These are phyloP conservation scores for Choiromyces venosus DNA, from an alignment of 495 filamentous ascomycete species.

Conservation along the genomic window DNA sequence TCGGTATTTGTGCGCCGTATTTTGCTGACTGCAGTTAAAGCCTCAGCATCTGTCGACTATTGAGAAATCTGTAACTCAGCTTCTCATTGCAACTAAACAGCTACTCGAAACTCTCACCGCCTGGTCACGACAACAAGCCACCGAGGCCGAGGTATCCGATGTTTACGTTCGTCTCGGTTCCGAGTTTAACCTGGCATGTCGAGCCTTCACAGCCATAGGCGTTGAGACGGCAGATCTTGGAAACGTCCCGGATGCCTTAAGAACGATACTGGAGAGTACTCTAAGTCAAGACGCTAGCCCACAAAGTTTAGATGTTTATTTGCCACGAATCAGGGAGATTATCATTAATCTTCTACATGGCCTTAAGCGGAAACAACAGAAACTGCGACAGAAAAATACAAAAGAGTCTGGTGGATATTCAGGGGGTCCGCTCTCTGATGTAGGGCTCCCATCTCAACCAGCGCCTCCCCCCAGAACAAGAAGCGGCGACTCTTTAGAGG, in stretches of 20 bases:
- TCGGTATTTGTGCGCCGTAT: slow-evolving; percentile 4
- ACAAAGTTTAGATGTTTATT: slow-evolving; percentile 82
- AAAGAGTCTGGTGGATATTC: slow-evolving; percentile 62
- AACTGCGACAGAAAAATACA: slow-evolving; percentile 71
- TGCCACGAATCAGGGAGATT: slow-evolving; percentile 91
- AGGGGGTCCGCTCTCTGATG: slow-evolving; percentile 58
- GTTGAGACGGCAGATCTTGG: slow-evolving; percentile 91
- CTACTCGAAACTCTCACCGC: slow-evolving; percentile 92
- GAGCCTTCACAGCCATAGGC: slow-evolving; percentile 90
- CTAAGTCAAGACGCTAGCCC: slow-evolving; percentile 92
- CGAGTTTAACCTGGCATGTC: slow-evolving; percentile 97
- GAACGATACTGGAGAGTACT: slow-evolving; percentile 88
- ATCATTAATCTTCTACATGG: slow-evolving; percentile 96
- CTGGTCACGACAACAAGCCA: slow-evolving; percentile 88
- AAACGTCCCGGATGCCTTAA: slow-evolving; percentile 85
- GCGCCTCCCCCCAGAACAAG: slow-evolving; percentile 20
- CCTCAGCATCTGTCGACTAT: slow-evolving; percentile 50
- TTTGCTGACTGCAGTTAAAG: slow-evolving; percentile 27
- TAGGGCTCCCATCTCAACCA: slow-evolving; percentile 21
- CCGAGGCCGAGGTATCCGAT: slow-evolving; percentile 90
- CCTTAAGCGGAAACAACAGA: slow-evolving; percentile 91
- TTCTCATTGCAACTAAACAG: slow-evolving; percentile 95
- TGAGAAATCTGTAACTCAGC: slow-evolving; percentile 96
- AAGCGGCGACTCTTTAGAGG: slow-evolving; percentile 30
- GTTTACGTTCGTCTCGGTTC: slow-evolving; percentile 96